Percentiles rank a stretch among this genome's conserved stretches.
phyloP scores from a whole-genome alignment of 768 basidiomycete species.

The Trametes coccinea region DNA sequence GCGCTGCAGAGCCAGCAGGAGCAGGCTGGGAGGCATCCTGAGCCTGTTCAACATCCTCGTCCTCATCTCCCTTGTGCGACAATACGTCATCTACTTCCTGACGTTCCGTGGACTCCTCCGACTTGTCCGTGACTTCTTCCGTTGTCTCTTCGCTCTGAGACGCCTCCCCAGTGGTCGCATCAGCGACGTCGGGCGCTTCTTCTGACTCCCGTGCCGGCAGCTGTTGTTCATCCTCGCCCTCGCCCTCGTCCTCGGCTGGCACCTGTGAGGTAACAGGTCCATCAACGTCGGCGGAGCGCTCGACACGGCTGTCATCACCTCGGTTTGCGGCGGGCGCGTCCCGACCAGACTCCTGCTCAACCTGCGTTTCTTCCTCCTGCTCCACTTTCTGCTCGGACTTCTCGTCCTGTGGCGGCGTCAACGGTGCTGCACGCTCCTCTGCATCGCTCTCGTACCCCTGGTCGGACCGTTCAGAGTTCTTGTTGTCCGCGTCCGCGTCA shows the following conservation, averaged over 20 bases:
- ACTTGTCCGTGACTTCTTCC: background rate
- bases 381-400: background rate
- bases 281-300: slow-evolving; percentile 13
- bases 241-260: background rate
- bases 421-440: background rate
- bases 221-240: background rate
- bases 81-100: slow-evolving; percentile 2
- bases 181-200: background rate
- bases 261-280: slow-evolving; percentile 9
- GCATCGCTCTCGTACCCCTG: slow-evolving; percentile 3
- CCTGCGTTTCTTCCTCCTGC: background rate
- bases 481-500: background rate
- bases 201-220: background rate
- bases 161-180: background rate
- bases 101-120: background rate
- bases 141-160: background rate
- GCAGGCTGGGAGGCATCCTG: background rate
- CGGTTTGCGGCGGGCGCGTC: slow-evolving; percentile 1
- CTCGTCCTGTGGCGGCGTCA: background rate
- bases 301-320: slow-evolving; percentile 9
- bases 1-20: background rate
- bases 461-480: slow-evolving; percentile 1
- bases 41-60: background rate
- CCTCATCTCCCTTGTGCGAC: background rate
- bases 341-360: background rate